Percentiles rank a stretch among this genome's conserved stretches.
Conservation (phyloP, 768 basidiomycete species). For the Tylopilus balloui region DNA sequence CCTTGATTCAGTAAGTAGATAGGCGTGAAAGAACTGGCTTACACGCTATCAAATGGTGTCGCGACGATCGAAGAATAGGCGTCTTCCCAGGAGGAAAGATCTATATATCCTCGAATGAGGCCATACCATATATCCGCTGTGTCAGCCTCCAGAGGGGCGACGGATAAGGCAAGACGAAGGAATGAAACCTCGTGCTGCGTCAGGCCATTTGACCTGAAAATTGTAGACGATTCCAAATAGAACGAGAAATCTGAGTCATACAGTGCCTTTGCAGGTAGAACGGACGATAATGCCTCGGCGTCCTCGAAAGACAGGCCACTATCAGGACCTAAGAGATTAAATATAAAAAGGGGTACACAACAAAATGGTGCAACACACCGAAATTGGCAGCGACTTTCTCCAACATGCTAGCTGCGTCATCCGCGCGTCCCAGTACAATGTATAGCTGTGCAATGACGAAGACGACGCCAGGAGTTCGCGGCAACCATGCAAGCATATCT, state of each 20-base stretch:
- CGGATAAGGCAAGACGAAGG: slow-evolving; percentile 75
- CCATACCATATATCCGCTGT: slow-evolving; percentile 74
- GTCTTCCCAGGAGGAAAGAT: slow-evolving; percentile 74
- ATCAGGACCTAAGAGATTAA: slow-evolving; percentile 39
- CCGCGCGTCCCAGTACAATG: slow-evolving; percentile 60
- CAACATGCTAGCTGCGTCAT: slow-evolving; percentile 68
- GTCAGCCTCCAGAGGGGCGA: slow-evolving; percentile 48
- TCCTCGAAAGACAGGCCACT: slow-evolving; percentile 56
- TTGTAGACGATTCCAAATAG: slow-evolving; percentile 69
- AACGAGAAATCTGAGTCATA: slow-evolving; percentile 65
- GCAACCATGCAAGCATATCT: slow-evolving; percentile 72
- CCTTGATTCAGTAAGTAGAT: slow-evolving; percentile 9
- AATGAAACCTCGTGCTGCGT: slow-evolving; percentile 67
- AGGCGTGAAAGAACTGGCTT: slow-evolving; percentile 33
- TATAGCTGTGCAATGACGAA: slow-evolving; percentile 70
- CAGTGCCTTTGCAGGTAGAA: slow-evolving; percentile 55
- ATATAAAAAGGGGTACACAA: background rate
- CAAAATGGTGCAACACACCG: slow-evolving; percentile 44
- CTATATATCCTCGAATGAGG: slow-evolving; percentile 70
- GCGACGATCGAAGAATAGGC: slow-evolving; percentile 79
- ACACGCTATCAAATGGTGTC: slow-evolving; percentile 76
- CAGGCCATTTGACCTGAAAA: slow-evolving; percentile 61
- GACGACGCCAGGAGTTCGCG: slow-evolving; percentile 67
- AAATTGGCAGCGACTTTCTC: slow-evolving; percentile 74
- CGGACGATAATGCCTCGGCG: slow-evolving; percentile 51